Base-by-base conservation (phyloP, 495 filamentous ascomycete genomes). In the Filosporella fistucella region DNA sequence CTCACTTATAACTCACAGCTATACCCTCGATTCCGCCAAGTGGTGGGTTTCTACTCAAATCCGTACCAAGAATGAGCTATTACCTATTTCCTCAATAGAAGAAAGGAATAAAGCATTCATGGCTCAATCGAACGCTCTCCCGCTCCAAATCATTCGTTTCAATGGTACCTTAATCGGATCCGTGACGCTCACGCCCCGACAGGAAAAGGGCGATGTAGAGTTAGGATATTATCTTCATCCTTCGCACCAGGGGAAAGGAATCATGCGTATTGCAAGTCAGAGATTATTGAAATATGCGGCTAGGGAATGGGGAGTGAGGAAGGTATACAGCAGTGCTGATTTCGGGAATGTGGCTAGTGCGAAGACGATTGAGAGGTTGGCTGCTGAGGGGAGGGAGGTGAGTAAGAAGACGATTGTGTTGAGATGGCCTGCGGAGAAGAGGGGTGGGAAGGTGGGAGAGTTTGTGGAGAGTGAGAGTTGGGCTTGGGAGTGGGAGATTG, bases 271-370 rank as follows among this genome's bases (percentile, higher is more conserved):
- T 13, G 51, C 51, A 8, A 40, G 14, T 3, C 38, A 17, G 17
- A 26, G 16, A 21, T 94, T 96, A 70, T 87, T 96, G 74, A 95
- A 95, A 75, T 96, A 95, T 68, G 96, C 91, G 39, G 35, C 33
- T 1, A 42, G 32, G 16, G 42, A 46, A 32, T 52, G 33, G 16
- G 42, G 49, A n/a, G 29, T 52, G 4, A 14, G 35, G 16, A 52
- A 22, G 42, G 46, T 49, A 5, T 42, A 29, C 23, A n/a, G 22
- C 22, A 40, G 35, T 42, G 46, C 36, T 3, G 46, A 49, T 41
- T 16, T 12, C 6, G 23, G 12, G 24, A 49, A 49, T 34, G 12
- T 16, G 1, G 23, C n/a, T 8, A 49, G 46, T 42, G 23, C 14
- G 46, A 40, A 33, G 46, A 25, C 42, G 7, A 30, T 49, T 41